Evolutionary conservation across 2,329 filamentous ascomycete genomes (phyloP).

Genomic region (Talaromyces rugulosus): DNA sequence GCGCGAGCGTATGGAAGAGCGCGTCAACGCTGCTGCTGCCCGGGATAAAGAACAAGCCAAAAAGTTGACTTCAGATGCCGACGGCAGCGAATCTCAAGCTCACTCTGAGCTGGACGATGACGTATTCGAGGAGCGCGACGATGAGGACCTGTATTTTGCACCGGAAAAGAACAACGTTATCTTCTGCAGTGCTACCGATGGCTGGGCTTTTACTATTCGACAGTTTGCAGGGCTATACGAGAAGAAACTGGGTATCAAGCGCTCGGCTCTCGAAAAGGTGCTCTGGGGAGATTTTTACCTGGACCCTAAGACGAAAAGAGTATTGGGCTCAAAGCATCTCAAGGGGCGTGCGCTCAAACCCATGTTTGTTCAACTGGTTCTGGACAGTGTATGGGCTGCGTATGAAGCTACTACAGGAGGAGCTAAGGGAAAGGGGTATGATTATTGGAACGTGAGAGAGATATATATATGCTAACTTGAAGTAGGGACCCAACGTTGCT

Average conservation of each 20-base stretch:
- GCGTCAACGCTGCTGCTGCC: constrained; percentile 65
- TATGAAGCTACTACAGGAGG: constrained; percentile 87
- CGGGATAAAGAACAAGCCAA: constrained; percentile 51
- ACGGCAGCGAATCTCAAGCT: constrained; percentile 48
- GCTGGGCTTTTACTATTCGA: constrained; percentile 96
- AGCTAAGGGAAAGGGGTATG: constrained; percentile 72
- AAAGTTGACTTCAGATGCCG: constrained; percentile 32
- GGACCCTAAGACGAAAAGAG: constrained; percentile 93
- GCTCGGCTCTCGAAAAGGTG: constrained; percentile 81
- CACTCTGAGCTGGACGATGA: constrained; percentile 41
- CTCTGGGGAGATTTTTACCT: constrained; percentile 97
- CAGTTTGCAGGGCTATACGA: constrained; percentile 94
- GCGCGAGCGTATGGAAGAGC: constrained; percentile 88
- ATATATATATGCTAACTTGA: constrained; percentile 27
- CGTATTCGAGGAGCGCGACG: constrained; percentile 83
- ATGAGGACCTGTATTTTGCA: constrained; percentile 96
- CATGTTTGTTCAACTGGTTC: constrained; percentile 93
- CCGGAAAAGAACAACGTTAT: constrained; percentile 99
- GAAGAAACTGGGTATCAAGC: constrained; percentile 94
- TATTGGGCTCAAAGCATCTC: constrained; percentile 84
- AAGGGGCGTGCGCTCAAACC: constrained; percentile 90
- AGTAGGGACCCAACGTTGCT: constrained; percentile 69
- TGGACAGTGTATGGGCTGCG: constrained; percentile 94
- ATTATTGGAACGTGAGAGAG: too few species aligned
- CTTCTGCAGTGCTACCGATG: constrained; percentile 94